Conservation (phyloP, 768 basidiomycete genomes). For the Podaxis mareebaensis region DNA sequence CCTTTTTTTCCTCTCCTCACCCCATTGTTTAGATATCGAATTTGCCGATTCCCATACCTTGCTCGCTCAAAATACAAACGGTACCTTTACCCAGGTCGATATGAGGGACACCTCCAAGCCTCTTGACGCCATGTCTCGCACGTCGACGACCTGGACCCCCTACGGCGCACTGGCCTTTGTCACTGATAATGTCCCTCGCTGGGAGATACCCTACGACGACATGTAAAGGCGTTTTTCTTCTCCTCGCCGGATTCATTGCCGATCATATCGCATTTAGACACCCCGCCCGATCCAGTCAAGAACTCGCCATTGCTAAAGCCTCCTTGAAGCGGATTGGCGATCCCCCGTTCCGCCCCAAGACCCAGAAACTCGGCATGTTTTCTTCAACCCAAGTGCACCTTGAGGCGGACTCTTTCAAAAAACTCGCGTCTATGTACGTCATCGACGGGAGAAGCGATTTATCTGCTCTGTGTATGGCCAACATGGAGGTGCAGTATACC, state of each 20-base stretch:
- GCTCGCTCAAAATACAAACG: conserved; percentile 74
- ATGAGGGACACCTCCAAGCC: conserved; percentile 63
- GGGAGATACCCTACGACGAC: conserved; percentile 83
- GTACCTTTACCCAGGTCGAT: conserved; percentile 80
- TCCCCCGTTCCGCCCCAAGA: conserved; percentile 43
- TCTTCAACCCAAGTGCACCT: conserved; percentile 33
- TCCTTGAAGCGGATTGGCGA: conserved; percentile 64
- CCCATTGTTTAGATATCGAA: conserved; percentile 51
- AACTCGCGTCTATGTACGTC: conserved; percentile 64
- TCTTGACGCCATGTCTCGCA: conserved; percentile 65
- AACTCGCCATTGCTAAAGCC: conserved; percentile 32
- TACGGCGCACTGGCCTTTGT: conserved; percentile 69
- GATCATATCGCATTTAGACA: conserved; percentile 28
- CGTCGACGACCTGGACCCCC: conserved; percentile 66
- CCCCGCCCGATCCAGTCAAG: conserved; percentile 34
- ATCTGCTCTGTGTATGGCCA: conserved; percentile 51
- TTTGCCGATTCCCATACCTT: conserved; percentile 73
- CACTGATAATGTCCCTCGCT: conserved; percentile 46
- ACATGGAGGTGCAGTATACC: conserved; percentile 49
- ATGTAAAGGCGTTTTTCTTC: conserved; percentile 44
- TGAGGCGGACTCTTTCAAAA: conserved; percentile 52
- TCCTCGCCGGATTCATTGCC: conserved; percentile 3
- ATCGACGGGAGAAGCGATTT: conserved; percentile 48
- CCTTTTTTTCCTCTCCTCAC: conserved; percentile 3
- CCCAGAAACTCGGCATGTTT: conserved; percentile 62